Base-by-base conservation (phyloP, 305 asterid genomes). In the Fraxinus angustifolia region DNA sequence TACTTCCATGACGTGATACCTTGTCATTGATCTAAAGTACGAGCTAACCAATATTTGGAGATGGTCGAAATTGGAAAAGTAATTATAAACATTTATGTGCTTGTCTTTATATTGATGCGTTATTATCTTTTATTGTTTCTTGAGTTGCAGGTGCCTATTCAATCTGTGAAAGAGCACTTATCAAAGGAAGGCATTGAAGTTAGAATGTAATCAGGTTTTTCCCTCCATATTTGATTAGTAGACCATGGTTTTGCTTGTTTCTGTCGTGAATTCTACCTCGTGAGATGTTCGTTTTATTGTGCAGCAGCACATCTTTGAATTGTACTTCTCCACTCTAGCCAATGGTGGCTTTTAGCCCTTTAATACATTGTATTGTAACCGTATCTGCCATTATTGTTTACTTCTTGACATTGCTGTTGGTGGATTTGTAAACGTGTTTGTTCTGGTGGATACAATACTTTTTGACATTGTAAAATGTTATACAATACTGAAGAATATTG, bases 91-190 rank as follows among this genome's bases (percentile, higher is more conserved):
- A 14, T 45, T 8, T 8, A 16, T 3, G 23, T 10, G 21, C 67
- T 38, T 6, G 14, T 31, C 17, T 34, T 58, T 8, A 3, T 67
- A 30, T 40, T 35, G 48, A 19, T 62, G 48, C 30, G 1, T 19
- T 19, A 28, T 17, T 78, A 17, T 84, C 62, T 76, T 30, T 73
- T 5, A 62, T 62, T 5, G 1, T 79, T 70, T n/a, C 65, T n/a
- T 23, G 65, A 33, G 35, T 83, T 79, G 56, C 91, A 91, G 93
- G 93, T 91, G 73, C 90, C 91, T 4, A 84, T 91, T 82, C 90
- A 76, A 77, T 82, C 90, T 56, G 94, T 90, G 82, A 91, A 91
- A 87, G 86, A 84, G 75, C 94, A 89, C 81, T 82, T 90, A 79
- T 73, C 79, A 23, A 79, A 89, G 72, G 87, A 82, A 36, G 92